Evolutionary conservation across 1,139 yeast genomes (phyloP).

Genomic region (Kodamaea ohmeri): DNA sequence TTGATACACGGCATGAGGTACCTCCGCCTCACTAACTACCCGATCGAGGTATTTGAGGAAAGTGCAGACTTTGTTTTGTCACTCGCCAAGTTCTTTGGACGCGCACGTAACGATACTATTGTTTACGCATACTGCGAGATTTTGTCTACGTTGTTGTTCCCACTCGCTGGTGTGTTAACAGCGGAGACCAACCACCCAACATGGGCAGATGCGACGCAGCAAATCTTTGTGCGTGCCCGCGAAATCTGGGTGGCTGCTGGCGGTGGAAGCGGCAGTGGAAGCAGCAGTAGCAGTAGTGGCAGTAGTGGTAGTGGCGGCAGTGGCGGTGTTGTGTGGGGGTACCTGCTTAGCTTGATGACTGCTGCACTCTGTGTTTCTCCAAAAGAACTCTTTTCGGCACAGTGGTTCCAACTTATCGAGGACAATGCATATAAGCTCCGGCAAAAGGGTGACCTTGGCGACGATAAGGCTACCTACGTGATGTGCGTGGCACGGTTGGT

Average conservation of each 20-base stretch:
- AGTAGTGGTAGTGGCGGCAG: not conserved
- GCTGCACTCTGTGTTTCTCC: slow-evolving; percentile 81
- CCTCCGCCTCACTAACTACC: slow-evolving; percentile 73
- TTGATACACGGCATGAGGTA: slow-evolving; percentile 91
- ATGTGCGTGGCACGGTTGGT: slow-evolving; percentile 68
- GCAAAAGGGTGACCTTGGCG: slow-evolving; percentile 35
- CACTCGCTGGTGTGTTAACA: slow-evolving; percentile 80
- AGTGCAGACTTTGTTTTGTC: slow-evolving; percentile 86
- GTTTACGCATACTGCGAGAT: slow-evolving; percentile 84
- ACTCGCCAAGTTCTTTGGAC: slow-evolving; percentile 74
- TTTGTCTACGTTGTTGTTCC: slow-evolving; percentile 66
- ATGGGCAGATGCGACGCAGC: slow-evolving; percentile 81
- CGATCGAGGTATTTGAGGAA: slow-evolving; percentile 87
- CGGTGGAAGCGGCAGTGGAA: no score
- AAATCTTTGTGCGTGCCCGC: slow-evolving; percentile 53
- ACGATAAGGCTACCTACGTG: slow-evolving; percentile 62
- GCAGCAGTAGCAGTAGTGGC: no score
- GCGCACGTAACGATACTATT: slow-evolving; percentile 62
- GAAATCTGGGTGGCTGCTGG: slow-evolving; percentile 44
- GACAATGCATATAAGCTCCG: slow-evolving; percentile 36
- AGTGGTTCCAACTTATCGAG: slow-evolving; percentile 75
- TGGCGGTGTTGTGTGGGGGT: slow-evolving; percentile 52
- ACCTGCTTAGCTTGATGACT: slow-evolving; percentile 66
- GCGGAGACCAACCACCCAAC: slow-evolving; percentile 96
- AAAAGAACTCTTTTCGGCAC: slow-evolving; percentile 66